Percentiles rank a stretch among this genome's conserved stretches.
These are phyloP conservation scores for Fusarium drepaniforme DNA, from an alignment of 2,329 filamentous ascomycete genomes.

Conservation along the genomic window DNA sequence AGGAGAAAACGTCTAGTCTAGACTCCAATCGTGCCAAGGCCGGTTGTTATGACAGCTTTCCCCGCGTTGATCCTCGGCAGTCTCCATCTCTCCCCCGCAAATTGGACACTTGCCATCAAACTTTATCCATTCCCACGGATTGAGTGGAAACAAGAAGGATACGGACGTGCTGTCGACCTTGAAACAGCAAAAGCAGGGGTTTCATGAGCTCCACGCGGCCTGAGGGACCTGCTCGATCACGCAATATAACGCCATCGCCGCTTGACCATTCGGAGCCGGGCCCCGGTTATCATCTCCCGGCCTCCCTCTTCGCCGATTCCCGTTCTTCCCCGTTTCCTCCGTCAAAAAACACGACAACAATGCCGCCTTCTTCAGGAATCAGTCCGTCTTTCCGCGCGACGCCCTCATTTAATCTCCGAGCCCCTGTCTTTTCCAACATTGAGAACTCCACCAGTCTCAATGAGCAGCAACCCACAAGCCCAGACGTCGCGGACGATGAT, in stretches of 20 bases:
- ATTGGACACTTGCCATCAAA: not conserved
- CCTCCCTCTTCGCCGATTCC: not conserved
- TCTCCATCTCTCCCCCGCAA: not conserved
- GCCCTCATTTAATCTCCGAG: not conserved
- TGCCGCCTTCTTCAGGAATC: not conserved
- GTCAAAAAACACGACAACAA: not conserved
- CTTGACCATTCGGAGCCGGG: not conserved
- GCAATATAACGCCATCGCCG: slow-evolving; percentile 5
- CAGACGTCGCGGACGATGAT: not conserved
- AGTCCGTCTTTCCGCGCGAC: not conserved
- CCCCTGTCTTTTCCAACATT: not conserved
- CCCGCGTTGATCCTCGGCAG: not conserved
- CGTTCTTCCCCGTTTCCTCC: slow-evolving; percentile 11
- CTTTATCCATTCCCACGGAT: not conserved
- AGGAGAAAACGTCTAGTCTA: not conserved
- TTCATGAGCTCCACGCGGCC: not conserved
- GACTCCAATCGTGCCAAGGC: not conserved
- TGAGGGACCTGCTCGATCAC: not conserved
- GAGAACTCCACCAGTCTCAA: not conserved
- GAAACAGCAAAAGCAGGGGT: not conserved
- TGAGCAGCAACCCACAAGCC: not conserved
- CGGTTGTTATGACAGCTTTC: not conserved
- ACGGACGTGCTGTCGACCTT: rapidly evolving
- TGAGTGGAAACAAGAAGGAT: not conserved
- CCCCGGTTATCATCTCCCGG: not conserved